Conservation (phyloP, 495 filamentous ascomycete species). For the Astrothelium subdiscretum region DNA sequence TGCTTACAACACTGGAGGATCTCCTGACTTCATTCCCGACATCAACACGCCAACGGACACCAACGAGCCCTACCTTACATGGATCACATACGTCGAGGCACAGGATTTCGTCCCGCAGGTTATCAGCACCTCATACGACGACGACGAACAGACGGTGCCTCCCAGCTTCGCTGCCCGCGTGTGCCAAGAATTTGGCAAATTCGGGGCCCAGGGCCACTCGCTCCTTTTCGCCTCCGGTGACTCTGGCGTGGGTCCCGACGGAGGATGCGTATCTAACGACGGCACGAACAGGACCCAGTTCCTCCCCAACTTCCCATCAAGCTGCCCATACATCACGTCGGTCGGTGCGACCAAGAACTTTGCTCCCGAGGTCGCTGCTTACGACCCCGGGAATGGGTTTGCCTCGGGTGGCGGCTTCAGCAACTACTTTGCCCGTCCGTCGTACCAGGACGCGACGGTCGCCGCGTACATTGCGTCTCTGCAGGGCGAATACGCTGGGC, state of each 20-base stretch:
- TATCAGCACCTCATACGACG: conserved; percentile 32
- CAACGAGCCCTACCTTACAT: conserved; percentile 29
- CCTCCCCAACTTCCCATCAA: conserved; percentile 25
- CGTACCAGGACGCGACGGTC: conserved; percentile 25
- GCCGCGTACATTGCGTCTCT: conserved; percentile 22
- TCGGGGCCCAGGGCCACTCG: conserved; percentile 26
- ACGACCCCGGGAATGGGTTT: conserved; percentile 12
- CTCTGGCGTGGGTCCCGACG: conserved; percentile 21
- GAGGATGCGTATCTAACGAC: conserved; percentile 23
- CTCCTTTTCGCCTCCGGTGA: conserved; percentile 29
- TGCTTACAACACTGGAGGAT: conserved; percentile 27
- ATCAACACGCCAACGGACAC: conserved; percentile 24
- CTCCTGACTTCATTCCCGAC: conserved; percentile 27
- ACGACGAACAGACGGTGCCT: conserved; percentile 28
- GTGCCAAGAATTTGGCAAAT: conserved; percentile 25
- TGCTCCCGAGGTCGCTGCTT: conserved; percentile 26
- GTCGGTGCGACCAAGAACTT: conserved; percentile 30
- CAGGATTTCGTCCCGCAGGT: conserved; percentile 22
- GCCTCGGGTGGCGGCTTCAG: conserved; percentile 27
- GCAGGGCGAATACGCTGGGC: conserved; percentile 18
- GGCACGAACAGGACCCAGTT: conserved; percentile 23
- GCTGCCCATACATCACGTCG: conserved; percentile 27
- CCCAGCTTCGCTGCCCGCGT: conserved; percentile 23
- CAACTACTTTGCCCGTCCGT: conserved; percentile 26
- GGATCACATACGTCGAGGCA: conserved; percentile 24